These are phyloP conservation scores for Lasiosphaeris hirsuta DNA, from an alignment of 495 filamentous ascomycete species.

Conservation along the genomic window DNA sequence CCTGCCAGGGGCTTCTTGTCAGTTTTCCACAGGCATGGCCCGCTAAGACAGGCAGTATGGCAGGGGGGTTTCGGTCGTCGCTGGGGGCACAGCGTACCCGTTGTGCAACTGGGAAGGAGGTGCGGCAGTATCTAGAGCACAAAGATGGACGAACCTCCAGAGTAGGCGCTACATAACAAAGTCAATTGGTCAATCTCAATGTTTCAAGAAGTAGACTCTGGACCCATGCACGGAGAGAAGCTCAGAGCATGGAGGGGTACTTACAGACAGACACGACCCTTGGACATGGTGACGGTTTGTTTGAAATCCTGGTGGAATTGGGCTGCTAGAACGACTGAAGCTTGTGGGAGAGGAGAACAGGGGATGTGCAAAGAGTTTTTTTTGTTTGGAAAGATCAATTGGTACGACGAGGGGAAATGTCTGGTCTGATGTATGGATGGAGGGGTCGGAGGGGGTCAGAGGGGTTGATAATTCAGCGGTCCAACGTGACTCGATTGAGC, in stretches of 20 bases:
- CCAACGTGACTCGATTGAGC: constrained; percentile 7
- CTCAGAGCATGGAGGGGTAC: constrained; percentile 17
- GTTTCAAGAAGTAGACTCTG: background rate
- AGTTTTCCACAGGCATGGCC: constrained; percentile 6
- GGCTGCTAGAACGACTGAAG: background rate
- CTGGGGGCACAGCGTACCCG: background rate
- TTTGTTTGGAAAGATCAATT: background rate
- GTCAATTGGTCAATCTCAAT: constrained; percentile 15
- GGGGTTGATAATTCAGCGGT: constrained; percentile 1
- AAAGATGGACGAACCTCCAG: constrained; percentile 32
- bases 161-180: constrained; percentile 39
- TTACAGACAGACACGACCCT: constrained; percentile 47
- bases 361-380: background rate
- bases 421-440: background rate
- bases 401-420: background rate
- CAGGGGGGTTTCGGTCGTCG: background rate
- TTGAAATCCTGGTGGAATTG: background rate
- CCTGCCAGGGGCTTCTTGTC: constrained; percentile 32
- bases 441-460: background rate
- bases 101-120: background rate
- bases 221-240: background rate
- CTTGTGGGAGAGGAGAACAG: background rate
- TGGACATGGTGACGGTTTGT: constrained; percentile 29
- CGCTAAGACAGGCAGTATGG: background rate
- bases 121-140: background rate